These are phyloP conservation scores for Capsella rubella DNA, from an alignment of 441 rosid species.

Conservation along the genomic window DNA sequence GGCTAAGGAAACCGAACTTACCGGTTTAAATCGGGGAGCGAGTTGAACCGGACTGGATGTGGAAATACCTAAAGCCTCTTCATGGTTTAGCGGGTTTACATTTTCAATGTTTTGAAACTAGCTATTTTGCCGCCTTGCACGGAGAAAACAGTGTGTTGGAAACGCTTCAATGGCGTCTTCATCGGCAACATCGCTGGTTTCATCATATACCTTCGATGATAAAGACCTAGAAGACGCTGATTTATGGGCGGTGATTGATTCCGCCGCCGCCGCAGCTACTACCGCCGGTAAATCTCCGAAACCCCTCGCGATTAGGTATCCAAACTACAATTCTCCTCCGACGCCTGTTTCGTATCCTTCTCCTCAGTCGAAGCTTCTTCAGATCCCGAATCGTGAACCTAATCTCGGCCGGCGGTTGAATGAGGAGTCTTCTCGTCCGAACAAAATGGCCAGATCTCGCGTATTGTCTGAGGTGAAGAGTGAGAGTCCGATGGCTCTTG, in stretches of 20 bases:
- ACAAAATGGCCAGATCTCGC: slow-evolving; percentile 60
- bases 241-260: slow-evolving; percentile 90
- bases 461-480: slow-evolving; percentile 55
- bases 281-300: slow-evolving; percentile 63
- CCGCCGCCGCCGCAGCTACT: slow-evolving; percentile 68
- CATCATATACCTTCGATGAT: slow-evolving; percentile 67
- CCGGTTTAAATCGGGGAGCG: slow-evolving; percentile 24
- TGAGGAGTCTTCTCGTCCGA: slow-evolving; percentile 55
- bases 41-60: not conserved
- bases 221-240: slow-evolving; percentile 91
- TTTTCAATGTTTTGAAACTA: slow-evolving; percentile 15
- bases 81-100: not conserved
- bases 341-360: slow-evolving; percentile 62
- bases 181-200: slow-evolving; percentile 52
- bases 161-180: slow-evolving; percentile 41
- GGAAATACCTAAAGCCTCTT: not conserved
- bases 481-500: slow-evolving; percentile 62
- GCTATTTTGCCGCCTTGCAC: slow-evolving; percentile 29
- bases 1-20: not conserved
- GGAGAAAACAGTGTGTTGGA: not conserved
- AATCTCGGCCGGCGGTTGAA: slow-evolving; percentile 3
- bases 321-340: slow-evolving; percentile 62
- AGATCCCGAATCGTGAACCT: slow-evolving; percentile 37
- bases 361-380: slow-evolving; percentile 50
- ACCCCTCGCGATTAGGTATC: slow-evolving; percentile 61